Percentiles rank a stretch among this genome's conserved stretches.
Conservation (phyloP, 805 yeast species). For the Danielozyma ontarioensis region DNA sequence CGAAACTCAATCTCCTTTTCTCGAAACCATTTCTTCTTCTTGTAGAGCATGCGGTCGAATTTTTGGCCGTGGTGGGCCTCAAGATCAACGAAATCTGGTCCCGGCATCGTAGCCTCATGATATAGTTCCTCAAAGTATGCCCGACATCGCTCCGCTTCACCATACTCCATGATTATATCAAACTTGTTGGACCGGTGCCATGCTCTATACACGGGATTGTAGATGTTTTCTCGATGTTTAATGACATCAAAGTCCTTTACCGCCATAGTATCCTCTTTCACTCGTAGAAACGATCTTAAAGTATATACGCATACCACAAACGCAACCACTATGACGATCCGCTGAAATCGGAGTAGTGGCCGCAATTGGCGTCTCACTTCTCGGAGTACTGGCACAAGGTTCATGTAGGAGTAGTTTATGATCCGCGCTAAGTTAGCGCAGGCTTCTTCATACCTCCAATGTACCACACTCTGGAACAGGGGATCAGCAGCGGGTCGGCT, state of each 20-base stretch:
- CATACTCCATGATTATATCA: not conserved
- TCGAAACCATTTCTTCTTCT: slow-evolving; percentile 22
- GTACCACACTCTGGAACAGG: too few species aligned
- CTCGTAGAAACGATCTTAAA: too few species aligned
- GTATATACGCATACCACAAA: too few species aligned
- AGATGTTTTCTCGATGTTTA: slow-evolving; percentile 5
- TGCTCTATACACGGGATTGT: slow-evolving; percentile 12
- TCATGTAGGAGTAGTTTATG: too few species aligned
- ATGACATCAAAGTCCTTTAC: slow-evolving; percentile 8
- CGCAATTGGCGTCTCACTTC: too few species aligned
- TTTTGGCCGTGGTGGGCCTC: slow-evolving; percentile 5
- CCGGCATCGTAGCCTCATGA: slow-evolving; percentile 3
- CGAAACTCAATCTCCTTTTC: slow-evolving; percentile 11
- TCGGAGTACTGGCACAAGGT: too few species aligned
- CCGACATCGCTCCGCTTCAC: slow-evolving; percentile 7
- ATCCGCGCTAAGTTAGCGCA: too few species aligned
- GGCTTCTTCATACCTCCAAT: too few species aligned
- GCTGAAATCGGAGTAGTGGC: too few species aligned
- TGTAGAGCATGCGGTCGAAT: slow-evolving; percentile 18
- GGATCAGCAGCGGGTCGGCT: too few species aligned
- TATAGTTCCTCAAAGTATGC: slow-evolving; percentile 13
- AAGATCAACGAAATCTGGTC: slow-evolving; percentile 5
- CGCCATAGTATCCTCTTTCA: too few species aligned
- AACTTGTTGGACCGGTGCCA: slow-evolving; percentile 3
- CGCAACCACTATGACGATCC: too few species aligned